A percentile compares a stretch with the other conserved stretches of the same genome.
phyloP scores from a whole-genome alignment of 331 rosid genomes.

The Acacia concinna region DNA sequence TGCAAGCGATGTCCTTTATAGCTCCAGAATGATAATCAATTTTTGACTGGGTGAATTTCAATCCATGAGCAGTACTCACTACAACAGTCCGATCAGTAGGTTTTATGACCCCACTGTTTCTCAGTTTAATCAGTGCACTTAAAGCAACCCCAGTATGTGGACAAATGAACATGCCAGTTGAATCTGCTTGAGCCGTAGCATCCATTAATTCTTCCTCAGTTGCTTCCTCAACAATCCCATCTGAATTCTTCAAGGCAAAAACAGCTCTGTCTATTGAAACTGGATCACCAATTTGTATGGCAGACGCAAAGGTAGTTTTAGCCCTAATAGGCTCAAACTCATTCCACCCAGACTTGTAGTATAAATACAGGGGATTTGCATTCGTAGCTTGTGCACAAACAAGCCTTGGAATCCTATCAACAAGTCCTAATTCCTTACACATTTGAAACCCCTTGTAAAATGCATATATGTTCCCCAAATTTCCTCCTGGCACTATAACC shows the following conservation, averaged over 20 bases:
- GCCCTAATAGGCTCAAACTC: constrained; percentile 63
- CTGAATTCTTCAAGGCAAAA: constrained; percentile 56
- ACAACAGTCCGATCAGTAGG: constrained; percentile 69
- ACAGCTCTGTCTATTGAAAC: constrained; percentile 84
- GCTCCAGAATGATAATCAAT: constrained; percentile 65
- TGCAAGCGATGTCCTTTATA: constrained; percentile 69
- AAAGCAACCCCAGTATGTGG: constrained; percentile 88
- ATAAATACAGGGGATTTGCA: constrained; percentile 67
- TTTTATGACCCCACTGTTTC: constrained; percentile 65
- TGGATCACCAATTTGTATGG: constrained; percentile 81
- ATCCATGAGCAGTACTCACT: constrained; percentile 83
- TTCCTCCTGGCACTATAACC: constrained; percentile 79
- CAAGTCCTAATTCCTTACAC: constrained; percentile 74
- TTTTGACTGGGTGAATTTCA: constrained; percentile 77
- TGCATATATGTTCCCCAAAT: constrained; percentile 78
- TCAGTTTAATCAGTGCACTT: constrained; percentile 61
- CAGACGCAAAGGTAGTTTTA: constrained; percentile 63
- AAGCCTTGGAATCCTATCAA: constrained; percentile 73
- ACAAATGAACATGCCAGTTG: constrained; percentile 81
- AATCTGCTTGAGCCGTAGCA: constrained; percentile 72
- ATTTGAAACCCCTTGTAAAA: constrained; percentile 74
- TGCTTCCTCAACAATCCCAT: constrained; percentile 85
- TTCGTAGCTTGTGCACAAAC: constrained; percentile 89
- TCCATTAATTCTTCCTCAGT: constrained; percentile 87
- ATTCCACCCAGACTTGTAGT: constrained; percentile 75